phyloP scores from a whole-genome alignment of 352 stramenopile species.

The Phytophthora pinifolia region DNA sequence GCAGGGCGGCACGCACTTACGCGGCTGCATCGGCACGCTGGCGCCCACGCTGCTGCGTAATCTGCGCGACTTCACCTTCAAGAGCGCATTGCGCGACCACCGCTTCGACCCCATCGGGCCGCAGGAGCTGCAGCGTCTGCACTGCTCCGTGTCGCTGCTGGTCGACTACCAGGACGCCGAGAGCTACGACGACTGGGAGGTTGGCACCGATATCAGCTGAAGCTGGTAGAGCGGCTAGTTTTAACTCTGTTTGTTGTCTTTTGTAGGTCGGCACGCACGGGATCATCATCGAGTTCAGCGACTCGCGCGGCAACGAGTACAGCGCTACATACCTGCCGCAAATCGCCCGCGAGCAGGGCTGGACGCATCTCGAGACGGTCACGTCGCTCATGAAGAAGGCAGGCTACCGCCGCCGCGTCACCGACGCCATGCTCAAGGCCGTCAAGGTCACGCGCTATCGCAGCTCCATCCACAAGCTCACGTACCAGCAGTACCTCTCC shows the following conservation, averaged over 20 bases:
- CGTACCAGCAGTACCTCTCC: conserved; percentile 77
- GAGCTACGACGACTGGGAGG: conserved; percentile 83
- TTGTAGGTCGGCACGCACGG: conserved; percentile 65
- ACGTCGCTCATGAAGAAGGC: conserved; percentile 82
- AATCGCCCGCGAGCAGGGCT: conserved; percentile 74
- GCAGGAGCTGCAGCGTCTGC: conserved; percentile 61
- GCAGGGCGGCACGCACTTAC: conserved; percentile 43
- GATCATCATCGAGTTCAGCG: conserved; percentile 81
- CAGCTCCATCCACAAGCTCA: conserved; percentile 82
- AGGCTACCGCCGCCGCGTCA: conserved; percentile 63
- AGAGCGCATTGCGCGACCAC: conserved; percentile 74
- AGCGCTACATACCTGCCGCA: conserved; percentile 81
- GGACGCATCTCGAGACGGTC: conserved; percentile 69
- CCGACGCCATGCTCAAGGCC: conserved; percentile 48
- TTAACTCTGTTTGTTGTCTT: neutral
- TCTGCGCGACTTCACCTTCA: conserved; percentile 81
- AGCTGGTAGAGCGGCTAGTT: no score
- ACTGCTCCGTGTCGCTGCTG: conserved; percentile 82
- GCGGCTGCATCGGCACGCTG: conserved; percentile 81
- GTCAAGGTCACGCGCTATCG: conserved; percentile 81
- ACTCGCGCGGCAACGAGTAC: conserved; percentile 48
- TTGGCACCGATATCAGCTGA: conserved; percentile 19
- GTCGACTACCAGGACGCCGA: conserved; percentile 76
- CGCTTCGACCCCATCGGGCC: conserved; percentile 76
- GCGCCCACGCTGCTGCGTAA: conserved; percentile 63